Base-by-base conservation (phyloP, 2,329 filamentous ascomycete species). In the Fulvia fulva region DNA sequence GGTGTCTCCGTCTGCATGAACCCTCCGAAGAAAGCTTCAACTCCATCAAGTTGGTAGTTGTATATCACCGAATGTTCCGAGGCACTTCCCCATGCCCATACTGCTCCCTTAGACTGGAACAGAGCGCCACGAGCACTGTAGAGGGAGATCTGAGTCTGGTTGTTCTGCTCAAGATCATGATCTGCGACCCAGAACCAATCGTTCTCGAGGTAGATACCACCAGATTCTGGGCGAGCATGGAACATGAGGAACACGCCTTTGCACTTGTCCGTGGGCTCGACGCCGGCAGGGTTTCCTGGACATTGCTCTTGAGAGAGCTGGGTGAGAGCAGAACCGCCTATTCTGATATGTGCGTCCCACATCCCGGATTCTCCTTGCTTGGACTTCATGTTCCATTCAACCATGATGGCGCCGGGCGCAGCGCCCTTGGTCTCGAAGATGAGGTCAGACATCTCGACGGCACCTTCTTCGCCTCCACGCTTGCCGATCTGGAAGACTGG, bases 261-360 rank as follows among this genome's bases (percentile, higher is more conserved):
- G 58, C 73, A 75, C 12, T 91, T 91, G 72, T 90, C 95, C 83
- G 88, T 96, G 69, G 52, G 23, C n/a, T 49, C 53, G 12, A 59
- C 23, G 16, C 96, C 85, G 71, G 87, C 87, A 73, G 90, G 87
- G 90, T 90, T 96, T n/a, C 57, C 49, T 81, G 86, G 77, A 96
- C 96, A 64, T 55, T 62, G 49, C 50, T 54, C 59, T 75, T 95
- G 90, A 16, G 61, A 62, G n/a, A 97, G 83, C 64, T 89, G 76
- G 26, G 92, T 95, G 60, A 93, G 93, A 4, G 89, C 87, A 55
- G 87, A 87, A 45, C 94, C 94, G 67, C 91, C 93, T 67, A 99
- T 84, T 70, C 94, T 90, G 77, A 94, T 88, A 79, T 99, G 94
- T n/a, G 92, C 87, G 69, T 99, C 94, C 90, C 92, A 99, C 76